These are phyloP conservation scores for Cyclaneusma minus DNA, from an alignment of 2,329 filamentous ascomycete species.

Conservation along the genomic window DNA sequence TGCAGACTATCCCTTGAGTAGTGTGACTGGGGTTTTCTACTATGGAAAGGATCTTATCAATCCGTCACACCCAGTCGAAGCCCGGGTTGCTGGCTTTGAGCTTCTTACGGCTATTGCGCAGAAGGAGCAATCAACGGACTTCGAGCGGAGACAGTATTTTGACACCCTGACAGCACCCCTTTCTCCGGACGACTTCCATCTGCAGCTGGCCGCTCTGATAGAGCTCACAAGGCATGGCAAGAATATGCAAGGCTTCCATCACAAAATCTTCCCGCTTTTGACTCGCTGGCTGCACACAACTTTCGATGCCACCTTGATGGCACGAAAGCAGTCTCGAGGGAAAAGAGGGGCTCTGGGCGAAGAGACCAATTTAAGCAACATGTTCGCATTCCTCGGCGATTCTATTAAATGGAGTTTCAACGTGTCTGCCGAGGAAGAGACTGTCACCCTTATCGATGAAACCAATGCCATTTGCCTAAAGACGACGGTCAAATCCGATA, in stretches of 20 bases:
- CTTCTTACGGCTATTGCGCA: constrained; percentile 50
- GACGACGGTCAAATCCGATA: constrained; percentile 47
- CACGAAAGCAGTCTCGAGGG: constrained; percentile 31
- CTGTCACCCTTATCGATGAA: constrained; percentile 43
- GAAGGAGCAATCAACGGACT: constrained; percentile 44
- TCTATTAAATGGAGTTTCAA: constrained; percentile 66
- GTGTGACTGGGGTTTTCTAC: constrained; percentile 38
- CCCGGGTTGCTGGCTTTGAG: constrained; percentile 47
- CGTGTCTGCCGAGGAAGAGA: constrained; percentile 44
- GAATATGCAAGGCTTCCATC: constrained; percentile 50
- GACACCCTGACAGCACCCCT: constrained; percentile 40
- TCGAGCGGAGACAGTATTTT: constrained; percentile 52
- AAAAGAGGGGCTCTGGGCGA: constrained; percentile 28
- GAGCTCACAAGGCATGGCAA: constrained; percentile 46
- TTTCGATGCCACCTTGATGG: constrained; percentile 35
- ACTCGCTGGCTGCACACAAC: constrained; percentile 41
- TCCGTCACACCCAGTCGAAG: constrained; percentile 32
- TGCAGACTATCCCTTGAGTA: constrained; percentile 36
- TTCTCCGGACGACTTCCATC: constrained; percentile 46
- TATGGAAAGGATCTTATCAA: constrained; percentile 51
- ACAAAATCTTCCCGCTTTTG: constrained; percentile 46
- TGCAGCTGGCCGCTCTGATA: constrained; percentile 47
- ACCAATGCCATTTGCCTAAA: constrained; percentile 52
- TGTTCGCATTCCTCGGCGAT: constrained; percentile 51
- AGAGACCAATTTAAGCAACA: constrained; percentile 43